Conservation (phyloP, 345 rosid genomes). For the Pelargonium nanum region DNA sequence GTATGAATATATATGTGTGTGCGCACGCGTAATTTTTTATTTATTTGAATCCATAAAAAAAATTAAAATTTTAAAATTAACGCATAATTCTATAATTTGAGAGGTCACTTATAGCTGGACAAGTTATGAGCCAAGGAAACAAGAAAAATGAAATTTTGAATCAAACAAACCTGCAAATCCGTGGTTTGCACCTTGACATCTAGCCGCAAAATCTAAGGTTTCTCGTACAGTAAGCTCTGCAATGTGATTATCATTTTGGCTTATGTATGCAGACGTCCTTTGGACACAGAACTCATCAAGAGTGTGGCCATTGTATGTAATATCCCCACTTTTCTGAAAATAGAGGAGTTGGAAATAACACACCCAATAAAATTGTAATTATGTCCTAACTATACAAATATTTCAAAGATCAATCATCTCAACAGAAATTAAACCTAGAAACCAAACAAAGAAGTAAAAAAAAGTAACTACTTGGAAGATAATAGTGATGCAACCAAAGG, state of each 20-base stretch:
- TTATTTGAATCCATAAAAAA: too few species aligned
- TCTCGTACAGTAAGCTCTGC: conserved; percentile 90
- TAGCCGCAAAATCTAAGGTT: conserved; percentile 87
- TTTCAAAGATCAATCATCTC: too few species aligned
- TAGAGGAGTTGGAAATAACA: neutral
- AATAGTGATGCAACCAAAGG: too few species aligned
- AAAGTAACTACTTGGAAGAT: too few species aligned
- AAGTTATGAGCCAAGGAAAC: too few species aligned
- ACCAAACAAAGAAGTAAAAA: too few species aligned
- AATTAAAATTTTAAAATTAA: too few species aligned
- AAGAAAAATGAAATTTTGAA: neutral
- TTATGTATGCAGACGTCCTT: conserved; percentile 83
- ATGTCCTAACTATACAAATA: neutral
- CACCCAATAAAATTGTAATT: neutral
- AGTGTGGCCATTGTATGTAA: conserved; percentile 69
- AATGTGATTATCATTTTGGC: conserved; percentile 87
- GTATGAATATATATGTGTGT: neutral
- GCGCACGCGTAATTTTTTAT: too few species aligned
- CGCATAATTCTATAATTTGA: too few species aligned
- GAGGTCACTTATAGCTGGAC: neutral
- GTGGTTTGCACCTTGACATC: conserved; percentile 83
- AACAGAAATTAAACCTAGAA: too few species aligned
- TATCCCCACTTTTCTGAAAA: conserved; percentile 49
- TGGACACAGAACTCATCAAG: conserved; percentile 58
- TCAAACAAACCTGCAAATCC: conserved; percentile 56